These are phyloP conservation scores for Pyrus hybrid DNA, from an alignment of 331 rosid genomes.

Conservation along the genomic window DNA sequence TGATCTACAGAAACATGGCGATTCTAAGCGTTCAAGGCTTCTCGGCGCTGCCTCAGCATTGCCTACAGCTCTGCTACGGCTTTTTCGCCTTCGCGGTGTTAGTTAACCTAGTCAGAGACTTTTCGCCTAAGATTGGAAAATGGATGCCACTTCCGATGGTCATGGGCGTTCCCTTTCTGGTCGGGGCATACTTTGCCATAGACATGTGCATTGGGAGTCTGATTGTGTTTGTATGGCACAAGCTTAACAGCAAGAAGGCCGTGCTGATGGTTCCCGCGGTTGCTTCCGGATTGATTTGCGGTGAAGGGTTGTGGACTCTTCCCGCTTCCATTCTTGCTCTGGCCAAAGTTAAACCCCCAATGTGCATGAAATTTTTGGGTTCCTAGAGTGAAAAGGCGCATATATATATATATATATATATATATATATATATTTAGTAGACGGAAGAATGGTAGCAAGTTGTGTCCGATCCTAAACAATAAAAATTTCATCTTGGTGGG, in stretches of 20 bases:
- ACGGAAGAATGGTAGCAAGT: neutral
- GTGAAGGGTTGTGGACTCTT: slow-evolving; percentile 87
- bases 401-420: neutral
- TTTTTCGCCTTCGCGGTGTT: slow-evolving; percentile 60
- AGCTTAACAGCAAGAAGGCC: slow-evolving; percentile 44
- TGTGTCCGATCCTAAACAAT: neutral
- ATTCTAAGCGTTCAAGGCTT: slow-evolving; percentile 73
- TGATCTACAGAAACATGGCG: slow-evolving; percentile 85
- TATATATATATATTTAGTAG: neutral
- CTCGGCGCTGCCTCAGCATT: slow-evolving; percentile 70
- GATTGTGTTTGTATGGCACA: slow-evolving; percentile 57
- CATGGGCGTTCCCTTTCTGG: slow-evolving; percentile 81
- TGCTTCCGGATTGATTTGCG: slow-evolving; percentile 90
- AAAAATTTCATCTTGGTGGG: slow-evolving; percentile 5
- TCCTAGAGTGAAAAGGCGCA: slow-evolving; percentile 19
- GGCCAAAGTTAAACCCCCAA: slow-evolving; percentile 66
- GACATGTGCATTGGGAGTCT: slow-evolving; percentile 68
- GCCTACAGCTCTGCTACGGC: slow-evolving; percentile 70
- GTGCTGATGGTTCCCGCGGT: slow-evolving; percentile 60
- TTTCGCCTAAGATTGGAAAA: slow-evolving; percentile 55
- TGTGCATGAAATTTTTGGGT: slow-evolving; percentile 72
- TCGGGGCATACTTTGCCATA: slow-evolving; percentile 78
- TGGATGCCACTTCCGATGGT: slow-evolving; percentile 91
- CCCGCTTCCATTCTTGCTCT: slow-evolving; percentile 86
- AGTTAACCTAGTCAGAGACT: slow-evolving; percentile 48